phyloP scores from a whole-genome alignment of 2,329 filamentous ascomycete species.

The Colletotrichum lupini region DNA sequence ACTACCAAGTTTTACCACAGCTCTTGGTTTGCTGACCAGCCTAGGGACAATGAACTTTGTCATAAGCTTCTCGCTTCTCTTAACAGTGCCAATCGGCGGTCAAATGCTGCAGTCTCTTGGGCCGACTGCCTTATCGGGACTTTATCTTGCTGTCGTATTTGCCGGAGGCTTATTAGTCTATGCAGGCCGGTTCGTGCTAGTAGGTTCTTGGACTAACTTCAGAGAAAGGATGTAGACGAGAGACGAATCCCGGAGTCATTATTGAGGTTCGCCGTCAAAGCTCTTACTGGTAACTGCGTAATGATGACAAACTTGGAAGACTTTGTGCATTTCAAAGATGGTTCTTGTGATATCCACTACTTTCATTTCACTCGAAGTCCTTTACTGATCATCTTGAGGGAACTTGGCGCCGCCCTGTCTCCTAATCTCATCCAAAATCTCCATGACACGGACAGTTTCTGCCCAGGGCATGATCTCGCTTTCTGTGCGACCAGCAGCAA shows the following conservation, averaged over 20 bases:
- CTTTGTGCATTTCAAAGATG: neutral
- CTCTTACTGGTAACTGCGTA: too few species aligned
- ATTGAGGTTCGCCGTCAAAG: too few species aligned
- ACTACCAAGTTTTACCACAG: neutral
- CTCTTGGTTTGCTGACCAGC: neutral
- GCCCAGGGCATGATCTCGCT: conserved; percentile 56
- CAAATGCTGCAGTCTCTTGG: conserved; percentile 56
- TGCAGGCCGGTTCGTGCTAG: conserved; percentile 36
- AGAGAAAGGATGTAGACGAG: neutral
- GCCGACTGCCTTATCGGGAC: conserved; percentile 54
- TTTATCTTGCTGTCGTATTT: conserved; percentile 55
- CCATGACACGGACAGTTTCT: conserved; percentile 58
- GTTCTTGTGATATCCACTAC: neutral
- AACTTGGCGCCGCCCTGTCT: conserved; percentile 44
- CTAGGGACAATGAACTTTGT: conserved; percentile 54
- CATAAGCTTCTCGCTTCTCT: conserved; percentile 55
- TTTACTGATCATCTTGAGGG: conserved; percentile 39
- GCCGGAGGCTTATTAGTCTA: conserved; percentile 45
- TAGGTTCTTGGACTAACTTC: conserved; percentile 12
- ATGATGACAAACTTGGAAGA: too few species aligned
- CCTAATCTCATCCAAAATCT: conserved; percentile 59
- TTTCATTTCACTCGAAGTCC: too few species aligned
- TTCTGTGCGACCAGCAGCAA: conserved; percentile 49
- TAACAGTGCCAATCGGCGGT: conserved; percentile 57
- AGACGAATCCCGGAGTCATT: neutral